phyloP scores from a whole-genome alignment of 352 stramenopile genomes.

The Plasmopara viticola region DNA sequence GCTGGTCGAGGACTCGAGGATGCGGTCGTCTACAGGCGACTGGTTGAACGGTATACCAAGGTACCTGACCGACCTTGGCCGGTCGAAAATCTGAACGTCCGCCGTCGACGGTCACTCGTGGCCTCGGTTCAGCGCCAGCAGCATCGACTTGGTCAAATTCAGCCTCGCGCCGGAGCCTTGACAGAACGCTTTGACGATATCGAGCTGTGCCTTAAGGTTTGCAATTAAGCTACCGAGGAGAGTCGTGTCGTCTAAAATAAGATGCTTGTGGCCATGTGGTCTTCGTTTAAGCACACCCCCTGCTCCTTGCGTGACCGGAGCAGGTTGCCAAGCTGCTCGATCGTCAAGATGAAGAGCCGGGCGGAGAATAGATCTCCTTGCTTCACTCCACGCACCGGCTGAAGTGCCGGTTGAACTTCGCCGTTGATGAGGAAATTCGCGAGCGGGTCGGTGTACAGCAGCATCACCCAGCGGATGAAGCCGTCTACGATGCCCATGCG shows the following conservation, averaged over 20 bases:
- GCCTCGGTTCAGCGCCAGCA: neutral
- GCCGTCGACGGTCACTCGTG: neutral
- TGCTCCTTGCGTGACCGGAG: neutral
- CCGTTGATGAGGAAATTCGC: neutral
- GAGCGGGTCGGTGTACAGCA: neutral
- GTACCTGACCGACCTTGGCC: neutral
- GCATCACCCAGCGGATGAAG: neutral
- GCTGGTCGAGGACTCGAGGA: neutral
- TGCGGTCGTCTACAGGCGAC: neutral
- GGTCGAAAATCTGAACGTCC: neutral
- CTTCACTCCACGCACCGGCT: neutral
- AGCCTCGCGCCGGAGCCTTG: neutral
- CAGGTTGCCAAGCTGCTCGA: neutral
- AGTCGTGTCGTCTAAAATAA: neutral
- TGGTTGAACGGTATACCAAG: neutral
- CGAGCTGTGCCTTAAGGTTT: neutral
- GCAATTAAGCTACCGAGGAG: neutral
- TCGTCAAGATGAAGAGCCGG: neutral
- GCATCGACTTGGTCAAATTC: neutral
- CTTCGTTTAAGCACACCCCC: neutral
- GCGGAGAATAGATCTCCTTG: neutral
- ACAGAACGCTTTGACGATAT: neutral
- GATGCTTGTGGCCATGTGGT: neutral
- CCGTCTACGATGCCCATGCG: neutral
- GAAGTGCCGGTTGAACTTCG: neutral